Percentiles rank a stretch among this genome's conserved stretches.
Conservation (phyloP, 2,329 filamentous ascomycete genomes). For the Parascedosporium putredinis region DNA sequence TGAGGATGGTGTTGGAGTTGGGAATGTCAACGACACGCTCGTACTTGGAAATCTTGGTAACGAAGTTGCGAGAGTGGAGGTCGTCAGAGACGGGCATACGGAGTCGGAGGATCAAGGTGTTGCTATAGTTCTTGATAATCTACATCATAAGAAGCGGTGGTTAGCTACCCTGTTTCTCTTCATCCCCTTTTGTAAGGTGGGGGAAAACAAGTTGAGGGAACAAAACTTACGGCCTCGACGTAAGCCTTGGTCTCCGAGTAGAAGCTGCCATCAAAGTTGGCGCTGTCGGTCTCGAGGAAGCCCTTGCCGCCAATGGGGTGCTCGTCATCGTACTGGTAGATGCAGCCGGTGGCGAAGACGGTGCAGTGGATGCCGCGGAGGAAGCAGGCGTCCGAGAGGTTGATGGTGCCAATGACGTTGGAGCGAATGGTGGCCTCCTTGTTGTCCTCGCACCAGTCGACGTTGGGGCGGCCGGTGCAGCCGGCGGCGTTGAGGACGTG, state of each 20-base stretch:
- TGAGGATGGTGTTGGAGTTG: constrained; percentile 58
- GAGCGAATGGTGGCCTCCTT: constrained; percentile 56
- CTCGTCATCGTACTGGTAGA: constrained; percentile 52
- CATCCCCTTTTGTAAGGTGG: constrained; percentile 7
- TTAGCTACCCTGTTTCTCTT: background rate
- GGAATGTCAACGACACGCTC: constrained; percentile 56
- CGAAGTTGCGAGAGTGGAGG: constrained; percentile 55
- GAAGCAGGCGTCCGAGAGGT: constrained; percentile 51
- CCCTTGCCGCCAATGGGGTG: constrained; percentile 51
- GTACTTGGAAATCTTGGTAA: constrained; percentile 59
- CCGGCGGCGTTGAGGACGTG: constrained; percentile 59
- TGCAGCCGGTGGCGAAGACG: constrained; percentile 57
- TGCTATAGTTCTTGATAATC: constrained; percentile 52
- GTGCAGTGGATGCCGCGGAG: constrained; percentile 50
- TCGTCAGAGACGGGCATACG: constrained; percentile 62
- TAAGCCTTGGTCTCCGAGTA: constrained; percentile 58
- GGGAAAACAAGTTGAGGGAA: background rate
- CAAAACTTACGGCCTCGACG: constrained; percentile 48
- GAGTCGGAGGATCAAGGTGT: constrained; percentile 53
- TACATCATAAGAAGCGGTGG: constrained; percentile 17
- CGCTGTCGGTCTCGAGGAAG: constrained; percentile 49
- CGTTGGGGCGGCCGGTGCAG: constrained; percentile 56
- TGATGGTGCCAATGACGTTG: constrained; percentile 56
- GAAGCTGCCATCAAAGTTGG: constrained; percentile 58
- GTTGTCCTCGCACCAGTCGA: constrained; percentile 64